Evolutionary conservation across 768 basidiomycete species (phyloP).

Genomic region (Termitomyces sp.): DNA sequence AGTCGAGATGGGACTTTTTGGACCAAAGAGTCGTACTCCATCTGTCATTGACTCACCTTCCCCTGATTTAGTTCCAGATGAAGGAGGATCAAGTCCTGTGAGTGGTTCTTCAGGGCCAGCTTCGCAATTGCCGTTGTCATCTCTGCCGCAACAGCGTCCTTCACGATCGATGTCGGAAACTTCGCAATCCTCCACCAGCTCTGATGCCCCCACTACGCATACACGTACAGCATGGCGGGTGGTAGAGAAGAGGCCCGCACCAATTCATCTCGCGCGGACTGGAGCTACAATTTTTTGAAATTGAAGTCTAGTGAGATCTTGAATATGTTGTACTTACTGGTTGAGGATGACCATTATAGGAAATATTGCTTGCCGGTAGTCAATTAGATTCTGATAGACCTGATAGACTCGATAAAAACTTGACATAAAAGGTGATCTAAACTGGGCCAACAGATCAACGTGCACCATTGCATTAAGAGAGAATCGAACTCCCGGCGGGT

Average conservation of each 20-base stretch:
- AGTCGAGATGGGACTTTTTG: slow-evolving; percentile 13
- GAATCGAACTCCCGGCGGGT: background rate
- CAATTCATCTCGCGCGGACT: background rate
- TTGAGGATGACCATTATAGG: background rate
- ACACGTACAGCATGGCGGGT: slow-evolving; percentile 15
- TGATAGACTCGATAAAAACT: background rate
- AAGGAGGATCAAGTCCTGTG: background rate
- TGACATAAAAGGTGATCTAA: too few relatives aligned
- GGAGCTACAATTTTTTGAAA: background rate
- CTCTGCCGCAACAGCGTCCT: background rate
- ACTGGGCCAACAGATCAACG: too few relatives aligned
- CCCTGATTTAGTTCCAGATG: background rate
- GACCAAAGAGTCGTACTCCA: slow-evolving; percentile 8
- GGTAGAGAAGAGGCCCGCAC: slow-evolving; percentile 7
- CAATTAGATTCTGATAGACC: background rate
- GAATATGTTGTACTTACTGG: slow-evolving; percentile 1
- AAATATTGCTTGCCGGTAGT: background rate
- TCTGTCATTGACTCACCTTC: background rate
- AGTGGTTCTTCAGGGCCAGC: background rate
- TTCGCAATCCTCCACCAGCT: background rate
- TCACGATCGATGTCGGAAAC: slow-evolving; percentile 3
- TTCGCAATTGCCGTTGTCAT: background rate
- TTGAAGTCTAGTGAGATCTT: background rate
- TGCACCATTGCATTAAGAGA: background rate
- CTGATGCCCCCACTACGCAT: slow-evolving; percentile 2